Conservation (phyloP, 805 yeast genomes). For the Grigorovia jiainica region DNA sequence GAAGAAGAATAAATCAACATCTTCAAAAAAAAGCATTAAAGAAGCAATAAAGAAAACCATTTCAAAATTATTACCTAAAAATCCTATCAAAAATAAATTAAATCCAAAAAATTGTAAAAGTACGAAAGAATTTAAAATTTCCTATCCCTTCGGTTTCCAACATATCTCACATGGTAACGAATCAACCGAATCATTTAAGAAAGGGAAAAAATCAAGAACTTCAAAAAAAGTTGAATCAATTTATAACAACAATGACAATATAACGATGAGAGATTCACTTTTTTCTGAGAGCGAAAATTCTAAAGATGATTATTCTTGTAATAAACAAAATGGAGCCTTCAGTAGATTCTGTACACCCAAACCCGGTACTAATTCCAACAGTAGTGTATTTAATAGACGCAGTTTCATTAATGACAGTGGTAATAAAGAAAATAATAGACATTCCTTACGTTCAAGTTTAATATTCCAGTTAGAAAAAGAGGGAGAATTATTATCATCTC, state of each 20-base stretch:
- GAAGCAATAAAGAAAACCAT: neutral
- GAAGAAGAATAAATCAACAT: neutral
- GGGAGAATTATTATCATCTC: neutral
- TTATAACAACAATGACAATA: neutral
- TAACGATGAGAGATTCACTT: neutral
- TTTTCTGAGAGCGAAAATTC: neutral
- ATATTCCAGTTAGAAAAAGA: constrained; percentile 1
- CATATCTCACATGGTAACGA: constrained; percentile 32
- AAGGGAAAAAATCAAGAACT: neutral
- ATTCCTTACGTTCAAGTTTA: neutral
- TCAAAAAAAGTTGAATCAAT: neutral
- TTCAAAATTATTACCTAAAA: constrained; percentile 18
- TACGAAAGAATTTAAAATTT: constrained; percentile 13
- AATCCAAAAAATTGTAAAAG: constrained; percentile 1
- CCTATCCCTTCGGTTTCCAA: constrained; percentile 32
- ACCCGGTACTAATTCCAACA: neutral
- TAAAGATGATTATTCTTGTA: neutral
- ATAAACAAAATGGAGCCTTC: constrained; percentile 3
- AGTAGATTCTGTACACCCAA: constrained; percentile 3
- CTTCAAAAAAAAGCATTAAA: neutral
- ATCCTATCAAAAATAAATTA: constrained; percentile 9
- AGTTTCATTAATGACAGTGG: no score
- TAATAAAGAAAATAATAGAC: neutral
- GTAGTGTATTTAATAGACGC: neutral
- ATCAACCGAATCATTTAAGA: constrained; percentile 2